These are phyloP conservation scores for Sporobolus alterniflorus DNA, from an alignment of 202 grass and related monocot genomes.

Conservation along the genomic window DNA sequence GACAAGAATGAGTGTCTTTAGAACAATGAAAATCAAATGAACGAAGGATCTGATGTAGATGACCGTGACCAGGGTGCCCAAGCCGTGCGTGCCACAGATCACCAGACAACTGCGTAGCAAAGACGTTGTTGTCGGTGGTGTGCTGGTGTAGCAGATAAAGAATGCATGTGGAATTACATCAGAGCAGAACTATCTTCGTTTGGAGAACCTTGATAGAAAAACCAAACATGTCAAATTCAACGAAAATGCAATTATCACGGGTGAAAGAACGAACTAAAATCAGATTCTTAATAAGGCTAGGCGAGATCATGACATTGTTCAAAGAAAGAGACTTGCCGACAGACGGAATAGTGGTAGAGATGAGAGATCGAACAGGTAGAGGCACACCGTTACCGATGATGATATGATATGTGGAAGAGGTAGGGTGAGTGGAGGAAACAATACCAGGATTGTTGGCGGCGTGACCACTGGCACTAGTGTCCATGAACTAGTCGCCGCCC, in stretches of 20 bases:
- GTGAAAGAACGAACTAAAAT: not conserved
- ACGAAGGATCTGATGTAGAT: not conserved
- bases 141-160: not conserved
- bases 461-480: too few relatives aligned
- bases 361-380: not conserved
- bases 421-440: too few relatives aligned
- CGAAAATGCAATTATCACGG: not conserved
- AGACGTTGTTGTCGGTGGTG: not conserved
- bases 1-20: not conserved
- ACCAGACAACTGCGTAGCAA: not conserved
- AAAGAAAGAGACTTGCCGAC: not conserved
- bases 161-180: not conserved
- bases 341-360: too few relatives aligned
- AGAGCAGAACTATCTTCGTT: not conserved
- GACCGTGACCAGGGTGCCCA: not conserved
- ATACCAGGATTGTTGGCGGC: too few relatives aligned
- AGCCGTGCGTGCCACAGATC: not conserved
- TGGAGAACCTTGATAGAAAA: not conserved
- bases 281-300: not conserved
- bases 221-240: not conserved
- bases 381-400: too few relatives aligned
- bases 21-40: not conserved
- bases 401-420: too few relatives aligned
- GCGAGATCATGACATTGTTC: not conserved
- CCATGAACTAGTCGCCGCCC: too few relatives aligned